Evolutionary conservation across 2,329 filamentous ascomycete genomes (phyloP), one percentile per base, ranked within the genome.

Genomic region (Rhynchosporium secalis): DNA sequence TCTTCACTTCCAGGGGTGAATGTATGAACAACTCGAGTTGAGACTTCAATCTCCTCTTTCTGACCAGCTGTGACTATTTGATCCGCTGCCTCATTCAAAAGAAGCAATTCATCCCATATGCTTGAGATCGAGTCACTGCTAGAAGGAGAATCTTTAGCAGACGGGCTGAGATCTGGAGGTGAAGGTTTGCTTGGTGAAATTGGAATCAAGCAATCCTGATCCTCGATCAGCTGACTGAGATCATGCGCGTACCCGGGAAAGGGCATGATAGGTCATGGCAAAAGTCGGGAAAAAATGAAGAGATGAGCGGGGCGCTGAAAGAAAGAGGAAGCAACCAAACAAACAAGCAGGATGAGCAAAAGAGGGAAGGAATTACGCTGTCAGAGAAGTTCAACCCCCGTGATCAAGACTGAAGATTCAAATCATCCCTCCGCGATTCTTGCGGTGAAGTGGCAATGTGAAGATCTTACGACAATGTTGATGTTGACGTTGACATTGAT

Each of bases 171-270:
- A 48, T 58, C 20, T 41, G 51, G 38, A 54, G 33, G 8, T 41
- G 51, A 41, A 54, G n/a, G 46, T 33, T 59, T 52, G 57, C 57
- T 45, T 46, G 62, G 56, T 48, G 62, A 55, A 28, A 63, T 13
- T 33, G 59, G 56, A 57, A 69, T 56, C 66, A 71, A 69, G 66
- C 64, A 62, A 29, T 65, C 63, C 31, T 59, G 62, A n/a, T 65
- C 63, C 31, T 59, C 63, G 33, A 66, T 20, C 48, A 69, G 54
- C 58, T 60, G 63, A 31, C 61, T 61, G 40, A 68, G 60, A 36
- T 66, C 64, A 48, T 63, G 61, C 64, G 64, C 41, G 51, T 68
- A 65, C 29, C 55, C 62, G 51, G 38, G 36, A 28, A 56, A 56
- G 9, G 58, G 58, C 61, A 65, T 59, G 20, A 38, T 43, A 57